Base-by-base conservation (phyloP, 2,329 filamentous ascomycete species). In the Helotiales sp. region DNA sequence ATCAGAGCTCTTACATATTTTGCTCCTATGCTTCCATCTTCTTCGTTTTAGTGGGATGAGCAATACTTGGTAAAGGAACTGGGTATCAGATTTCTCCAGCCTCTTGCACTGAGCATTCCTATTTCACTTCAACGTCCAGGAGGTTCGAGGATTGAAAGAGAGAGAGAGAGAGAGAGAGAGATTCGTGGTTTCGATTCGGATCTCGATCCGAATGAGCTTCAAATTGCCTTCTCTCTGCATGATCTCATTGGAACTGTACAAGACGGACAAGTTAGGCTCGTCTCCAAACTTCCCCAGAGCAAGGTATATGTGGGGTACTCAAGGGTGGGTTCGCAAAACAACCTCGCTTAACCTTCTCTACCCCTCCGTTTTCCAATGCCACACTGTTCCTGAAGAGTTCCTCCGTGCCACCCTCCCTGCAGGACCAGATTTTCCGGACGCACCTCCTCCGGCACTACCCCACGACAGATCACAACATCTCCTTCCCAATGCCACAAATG, bases 401-500 rank as follows among this genome's bases (percentile, higher is more conserved):
- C 55, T 28, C 37, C 22, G 34, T 59, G 37, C 55, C 55, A 40
- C 34, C 32, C 24, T 6, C 7, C 34, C 55, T 43, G 32, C 55
- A 43, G 22, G n/a, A 7, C 34, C 55, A 30, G 6, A 45, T 60
- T 52, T 37, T 40, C 54, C 62, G 40, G 43, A 47, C 37, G 40
- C 32, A 28, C 24, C 30, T 49, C 50, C 40, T 63, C 61, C 61
- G 52, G n/a, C 61, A 50, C 40, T 60, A 64, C 54, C 43, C 40
- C 52, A 59, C 26, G n/a, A 24, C 5, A 26, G n/a, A n/a, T n/a
- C n/a, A n/a, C n/a, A n/a, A n/a, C n/a, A n/a, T n/a, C n/a, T 45
- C 26, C 47, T 28, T 63, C 50, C 57, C 52, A 24, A 52, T 43
- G 62, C 62, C 62, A 64, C 62, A 49, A 59, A 43, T 45, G 32